These are phyloP conservation scores for Fraxinus xanthoxyloides DNA, from an alignment of 305 asterid genomes.

Conservation along the genomic window DNA sequence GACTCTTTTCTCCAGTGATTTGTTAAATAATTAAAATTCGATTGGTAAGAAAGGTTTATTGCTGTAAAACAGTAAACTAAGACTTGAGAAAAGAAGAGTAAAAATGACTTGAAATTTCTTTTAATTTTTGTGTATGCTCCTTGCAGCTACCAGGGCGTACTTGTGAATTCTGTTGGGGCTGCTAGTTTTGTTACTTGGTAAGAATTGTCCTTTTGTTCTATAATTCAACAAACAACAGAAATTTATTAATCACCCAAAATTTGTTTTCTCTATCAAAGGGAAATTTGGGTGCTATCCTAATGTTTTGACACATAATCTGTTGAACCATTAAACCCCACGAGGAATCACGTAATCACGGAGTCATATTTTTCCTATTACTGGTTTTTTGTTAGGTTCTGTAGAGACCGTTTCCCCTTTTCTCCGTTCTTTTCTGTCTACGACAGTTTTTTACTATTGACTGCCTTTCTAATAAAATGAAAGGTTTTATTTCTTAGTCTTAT, in stretches of 20 bases:
- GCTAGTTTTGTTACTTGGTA: conserved; percentile 61
- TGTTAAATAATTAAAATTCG: neutral
- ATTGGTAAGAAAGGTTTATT: conserved; percentile 6
- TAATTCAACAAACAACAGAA: neutral
- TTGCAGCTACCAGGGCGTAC: conserved; percentile 80
- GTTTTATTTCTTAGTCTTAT: conserved; percentile 64
- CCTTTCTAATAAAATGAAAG: conserved; percentile 29
- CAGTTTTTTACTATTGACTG: neutral
- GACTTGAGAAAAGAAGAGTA: neutral
- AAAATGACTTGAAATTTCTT: neutral
- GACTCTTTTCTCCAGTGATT: neutral
- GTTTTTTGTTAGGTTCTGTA: neutral
- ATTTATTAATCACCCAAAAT: neutral
- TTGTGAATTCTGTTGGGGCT: conserved; percentile 79
- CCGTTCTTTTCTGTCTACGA: neutral
- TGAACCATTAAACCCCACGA: neutral
- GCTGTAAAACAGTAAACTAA: neutral
- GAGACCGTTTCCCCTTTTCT: neutral
- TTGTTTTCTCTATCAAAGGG: neutral
- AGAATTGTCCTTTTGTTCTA: conserved; percentile 29
- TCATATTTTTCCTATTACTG: neutral
- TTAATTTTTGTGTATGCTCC: conserved; percentile 26
- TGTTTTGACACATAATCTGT: neutral
- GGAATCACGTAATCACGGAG: neutral
- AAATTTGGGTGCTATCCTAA: neutral